Base-by-base conservation (phyloP, 805 yeast genomes). In the Scheffersomyces amazonensis region DNA sequence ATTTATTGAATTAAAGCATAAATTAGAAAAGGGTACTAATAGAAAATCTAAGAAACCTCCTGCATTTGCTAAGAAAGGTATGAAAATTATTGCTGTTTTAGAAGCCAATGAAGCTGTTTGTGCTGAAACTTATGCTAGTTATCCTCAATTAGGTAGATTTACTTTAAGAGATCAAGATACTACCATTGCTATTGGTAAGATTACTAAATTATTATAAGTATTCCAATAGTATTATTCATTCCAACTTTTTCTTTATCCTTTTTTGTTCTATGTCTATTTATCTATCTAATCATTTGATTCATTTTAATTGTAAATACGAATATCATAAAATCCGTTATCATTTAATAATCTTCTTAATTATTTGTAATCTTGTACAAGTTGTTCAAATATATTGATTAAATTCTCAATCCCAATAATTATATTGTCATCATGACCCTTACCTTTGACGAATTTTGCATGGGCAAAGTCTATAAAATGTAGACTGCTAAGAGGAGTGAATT, bases 161-260 rank as follows among this genome's bases (percentile, higher is more conserved):
- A 93, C 99, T 20, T 78, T 93, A 64, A 89, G 99, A 77, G 99
- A 93, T 69, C 98, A 93, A 72, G 99, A 98, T 61, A 81, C 81
- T 46, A 93, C 99, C 37, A 90, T 93, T 68, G 99, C 99, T 49
- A 93, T 93, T 65, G 99, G 99, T 69, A 90, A 91, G 69, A 88
- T 93, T 56, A 87, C 96, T 43, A 91, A 91, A 71, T 71, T 93
- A 48, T 71, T 89, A 63, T 82, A 76, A 40, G 33, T 16, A n/a
- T 20, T 20, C 22, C 22, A 20, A 20, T 20, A n/a, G n/a, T n/a
- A n/a, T n/a, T n/a, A n/a, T 20, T 9, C 22, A 20, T 20, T 9
- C 22, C 22, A 20, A 6, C 22, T 7, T 20, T 20, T 20, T 6
- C 6, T 20, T 20, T 20, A 6, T 23, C n/a, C 12, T 23, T 23